Conservation (phyloP, 2,329 filamentous ascomycete genomes). For the Penicillium polonicum region DNA sequence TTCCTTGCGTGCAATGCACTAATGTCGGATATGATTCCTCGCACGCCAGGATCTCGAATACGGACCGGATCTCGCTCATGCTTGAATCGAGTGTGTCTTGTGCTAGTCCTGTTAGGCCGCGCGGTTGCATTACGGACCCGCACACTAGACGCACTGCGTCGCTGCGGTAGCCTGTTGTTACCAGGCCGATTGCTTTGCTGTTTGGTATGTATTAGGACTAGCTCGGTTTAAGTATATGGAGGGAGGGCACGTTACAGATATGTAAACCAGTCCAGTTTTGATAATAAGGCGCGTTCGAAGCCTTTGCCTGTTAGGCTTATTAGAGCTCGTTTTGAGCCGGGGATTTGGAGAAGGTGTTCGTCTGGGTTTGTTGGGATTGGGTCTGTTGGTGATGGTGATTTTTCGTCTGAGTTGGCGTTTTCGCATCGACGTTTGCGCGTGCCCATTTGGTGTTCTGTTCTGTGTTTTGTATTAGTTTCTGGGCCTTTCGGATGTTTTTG, state of each 20-base stretch:
- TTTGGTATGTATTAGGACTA: not conserved
- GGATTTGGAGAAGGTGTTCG: slow-evolving; percentile 60
- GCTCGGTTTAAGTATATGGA: no score
- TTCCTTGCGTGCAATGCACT: slow-evolving; percentile 85
- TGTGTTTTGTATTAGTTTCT: slow-evolving; percentile 40
- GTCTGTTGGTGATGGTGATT: slow-evolving; percentile 23
- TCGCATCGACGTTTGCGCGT: slow-evolving; percentile 58
- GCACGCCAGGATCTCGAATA: slow-evolving; percentile 65
- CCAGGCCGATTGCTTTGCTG: slow-evolving; percentile 62
- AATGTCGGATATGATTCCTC: slow-evolving; percentile 61
- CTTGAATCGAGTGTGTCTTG: slow-evolving; percentile 69
- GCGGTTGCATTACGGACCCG: slow-evolving; percentile 67
- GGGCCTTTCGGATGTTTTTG: not conserved
- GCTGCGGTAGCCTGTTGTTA: slow-evolving; percentile 65
- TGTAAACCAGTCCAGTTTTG: slow-evolving; percentile 66
- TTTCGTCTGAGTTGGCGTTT: slow-evolving; percentile 24
- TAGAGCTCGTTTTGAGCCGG: slow-evolving; percentile 61
- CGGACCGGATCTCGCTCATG: slow-evolving; percentile 61
- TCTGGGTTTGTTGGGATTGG: slow-evolving; percentile 51
- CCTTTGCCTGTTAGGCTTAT: slow-evolving; percentile 72
- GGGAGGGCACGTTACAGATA: slow-evolving; percentile 53
- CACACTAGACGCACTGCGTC: slow-evolving; percentile 69
- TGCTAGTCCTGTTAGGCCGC: slow-evolving; percentile 69
- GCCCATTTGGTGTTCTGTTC: slow-evolving; percentile 71
- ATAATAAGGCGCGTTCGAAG: slow-evolving; percentile 68